Base-by-base conservation (phyloP, 164 flowering plant species). In the Cinnamomum chago region DNA sequence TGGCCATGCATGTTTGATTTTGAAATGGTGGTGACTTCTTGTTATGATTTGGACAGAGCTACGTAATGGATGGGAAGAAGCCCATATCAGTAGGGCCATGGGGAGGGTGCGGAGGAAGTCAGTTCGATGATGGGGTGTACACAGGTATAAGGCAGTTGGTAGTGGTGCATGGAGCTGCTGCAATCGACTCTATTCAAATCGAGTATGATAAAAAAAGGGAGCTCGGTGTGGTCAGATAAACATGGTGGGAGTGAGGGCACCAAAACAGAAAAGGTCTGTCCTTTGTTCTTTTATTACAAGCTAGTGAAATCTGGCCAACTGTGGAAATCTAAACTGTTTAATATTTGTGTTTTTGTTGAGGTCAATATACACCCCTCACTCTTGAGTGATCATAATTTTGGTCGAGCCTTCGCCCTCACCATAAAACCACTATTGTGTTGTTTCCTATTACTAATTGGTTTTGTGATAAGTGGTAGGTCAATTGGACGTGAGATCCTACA, bases 91-190 rank as follows among this genome's bases (percentile, higher is more conserved):
- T 79, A 15, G 92, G 91, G 52, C 96, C 92, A 20, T 89, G 88
- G 90, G 92, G 91, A 69, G 87, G 90, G 7, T 78, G 75, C 50
- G 82, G 75, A 67, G 93, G 93, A 72, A n/a, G 47, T 15, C 67
- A 27, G 0, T 91, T 89, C 88, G 90, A 91, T 47, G 93, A 91
- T 75, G 93, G 95, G 18, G 78, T 82, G 9, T 74, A 85, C 78
- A 78, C 86, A 10, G 67, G 82, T 1, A 73, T 89, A 20, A 79
- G 82, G 83, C 92, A 88, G 72, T 17, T 91, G 25, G 84, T 82
- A 25, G 84, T 90, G 55, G 51, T 58, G 72, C 89, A 87, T 75
- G 89, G 86, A 58, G 76, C 76, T 5, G 93, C 83, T 28, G 30
- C 30, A 13, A 83, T 91, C 1, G 84, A 85, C 68, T 87, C 88